Evolutionary conservation across 106 monocot species (phyloP).

Genomic region (Platanthera zijinensis): DNA sequence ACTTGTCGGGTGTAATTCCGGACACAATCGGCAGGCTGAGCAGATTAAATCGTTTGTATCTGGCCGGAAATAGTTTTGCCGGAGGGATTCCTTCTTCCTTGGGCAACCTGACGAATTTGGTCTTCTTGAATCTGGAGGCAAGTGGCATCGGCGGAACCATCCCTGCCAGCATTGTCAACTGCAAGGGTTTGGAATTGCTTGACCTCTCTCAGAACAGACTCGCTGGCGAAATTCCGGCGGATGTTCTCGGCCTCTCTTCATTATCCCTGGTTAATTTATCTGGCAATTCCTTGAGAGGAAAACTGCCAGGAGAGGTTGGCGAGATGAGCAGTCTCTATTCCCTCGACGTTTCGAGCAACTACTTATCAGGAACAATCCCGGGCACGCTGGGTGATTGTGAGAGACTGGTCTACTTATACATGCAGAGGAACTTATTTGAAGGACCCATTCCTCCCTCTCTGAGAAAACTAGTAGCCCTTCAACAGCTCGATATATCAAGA

Average conservation of each 20-base stretch:
- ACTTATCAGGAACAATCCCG: slow-evolving; percentile 20
- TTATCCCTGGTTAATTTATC: slow-evolving; percentile 13
- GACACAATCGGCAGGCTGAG: slow-evolving; percentile 6
- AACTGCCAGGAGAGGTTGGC: slow-evolving; percentile 8
- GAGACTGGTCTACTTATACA: background rate
- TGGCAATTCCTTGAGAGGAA: slow-evolving; percentile 11
- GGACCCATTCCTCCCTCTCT: slow-evolving; percentile 11
- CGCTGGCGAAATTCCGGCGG: slow-evolving; percentile 13
- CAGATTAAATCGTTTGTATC: background rate
- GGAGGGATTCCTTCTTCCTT: slow-evolving; percentile 17
- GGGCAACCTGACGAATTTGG: slow-evolving; percentile 15
- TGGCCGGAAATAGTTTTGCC: slow-evolving; percentile 9
- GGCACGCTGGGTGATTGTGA: background rate
- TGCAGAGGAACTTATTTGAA: slow-evolving; percentile 4
- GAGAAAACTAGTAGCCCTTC: slow-evolving; percentile 15
- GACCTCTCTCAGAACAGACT: slow-evolving; percentile 19
- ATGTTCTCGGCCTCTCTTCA: slow-evolving; percentile 13
- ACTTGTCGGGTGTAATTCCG: slow-evolving; percentile 12
- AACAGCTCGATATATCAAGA: slow-evolving; percentile 18
- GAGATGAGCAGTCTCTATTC: slow-evolving; percentile 7
- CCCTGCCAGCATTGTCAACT: slow-evolving; percentile 11
- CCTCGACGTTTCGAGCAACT: slow-evolving; percentile 8
- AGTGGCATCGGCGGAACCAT: slow-evolving; percentile 15
- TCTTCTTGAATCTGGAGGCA: background rate
- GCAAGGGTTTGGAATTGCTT: background rate